Base-by-base conservation (phyloP, 371 early-diverging fungal genomes). In the Mucor ambiguus region DNA sequence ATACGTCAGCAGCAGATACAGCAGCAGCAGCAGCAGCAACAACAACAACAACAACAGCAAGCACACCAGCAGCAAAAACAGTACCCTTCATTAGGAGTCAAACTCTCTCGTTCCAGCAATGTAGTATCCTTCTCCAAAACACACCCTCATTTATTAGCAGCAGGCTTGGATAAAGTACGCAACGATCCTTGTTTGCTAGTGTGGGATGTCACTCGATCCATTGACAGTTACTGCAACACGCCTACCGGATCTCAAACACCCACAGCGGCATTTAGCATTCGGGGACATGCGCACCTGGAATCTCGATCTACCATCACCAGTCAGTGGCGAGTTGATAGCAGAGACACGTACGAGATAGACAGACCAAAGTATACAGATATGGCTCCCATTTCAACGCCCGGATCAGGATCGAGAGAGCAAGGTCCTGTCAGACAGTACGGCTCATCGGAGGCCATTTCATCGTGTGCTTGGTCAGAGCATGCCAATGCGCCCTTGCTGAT, bases 121-220 rank as follows among this genome's bases (percentile, higher is more conserved):
- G 88, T 88, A 24, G 91, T 92, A 0, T 82, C 89, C 0, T 93
- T 92, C 70, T 88, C 86, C 29, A 81, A 87, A 30, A 79, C 80
- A 3, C 83, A 87, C 30, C 85, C 89, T 2, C 75, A 85, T 24
- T 69, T 89, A 20, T 71, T 93, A 33, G 89, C 90, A 2, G 85
- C 86, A 7, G 93, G 93, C 8, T 68, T 90, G 6, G 93, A 93
- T 46, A 93, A 91, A 74, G 89, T 88, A 8, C 82, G 91, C 43
- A 90, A 88, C 63, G 92, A 92, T 63, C 82, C 83, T 16, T 89
- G 89, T 64, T 70, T 93, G 44, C 73, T 90, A 64, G 87, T 95
- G 3, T 95, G 92, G 92, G 92, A 95, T 75, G 73, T 87, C 9
- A 83, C 83, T 33, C 82, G 85, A 68, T 81, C 88, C 16, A 57